Percentiles rank a stretch among this genome's conserved stretches.
Conservation (phyloP, 2,329 filamentous ascomycete species). For the Pseudopithomyces chartarum region DNA sequence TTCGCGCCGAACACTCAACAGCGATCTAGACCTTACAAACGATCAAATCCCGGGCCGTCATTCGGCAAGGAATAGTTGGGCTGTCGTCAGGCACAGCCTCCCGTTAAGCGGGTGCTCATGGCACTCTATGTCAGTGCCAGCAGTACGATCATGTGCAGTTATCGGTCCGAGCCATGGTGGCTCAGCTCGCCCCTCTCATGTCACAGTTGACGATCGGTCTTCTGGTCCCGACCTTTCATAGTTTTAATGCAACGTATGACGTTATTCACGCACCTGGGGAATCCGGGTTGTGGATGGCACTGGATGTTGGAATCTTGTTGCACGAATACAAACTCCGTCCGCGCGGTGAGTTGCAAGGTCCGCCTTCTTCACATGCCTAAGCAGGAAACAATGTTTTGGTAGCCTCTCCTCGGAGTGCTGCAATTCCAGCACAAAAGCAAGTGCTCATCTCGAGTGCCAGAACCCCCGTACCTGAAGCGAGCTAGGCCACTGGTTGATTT, state of each 20-base stretch:
- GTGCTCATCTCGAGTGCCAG: neutral
- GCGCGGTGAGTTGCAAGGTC: neutral
- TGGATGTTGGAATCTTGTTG: neutral
- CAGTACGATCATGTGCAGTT: conserved; percentile 29
- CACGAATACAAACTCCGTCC: neutral
- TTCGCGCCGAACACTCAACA: conserved; percentile 16
- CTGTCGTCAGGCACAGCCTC: conserved; percentile 23
- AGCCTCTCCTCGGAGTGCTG: neutral
- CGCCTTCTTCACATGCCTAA: conserved; percentile 2
- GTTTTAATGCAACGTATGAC: neutral
- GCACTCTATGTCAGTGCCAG: conserved; percentile 31
- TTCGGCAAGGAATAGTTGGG: conserved; percentile 22
- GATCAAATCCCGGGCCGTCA: conserved; percentile 14
- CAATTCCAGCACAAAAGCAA: neutral
- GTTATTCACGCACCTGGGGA: neutral
- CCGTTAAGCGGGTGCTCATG: conserved; percentile 27
- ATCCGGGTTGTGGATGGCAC: neutral
- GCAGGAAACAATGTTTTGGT: neutral
- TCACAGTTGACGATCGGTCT: conserved; percentile 1
- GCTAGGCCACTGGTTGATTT: neutral
- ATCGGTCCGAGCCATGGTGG: conserved; percentile 35
- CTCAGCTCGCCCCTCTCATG: conserved; percentile 17
- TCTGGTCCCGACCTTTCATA: neutral
- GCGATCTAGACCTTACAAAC: conserved; percentile 33
- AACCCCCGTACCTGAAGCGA: neutral